Base-by-base conservation (phyloP, 1,284 basidiomycete genomes). In the Pseudozyma pruni region DNA sequence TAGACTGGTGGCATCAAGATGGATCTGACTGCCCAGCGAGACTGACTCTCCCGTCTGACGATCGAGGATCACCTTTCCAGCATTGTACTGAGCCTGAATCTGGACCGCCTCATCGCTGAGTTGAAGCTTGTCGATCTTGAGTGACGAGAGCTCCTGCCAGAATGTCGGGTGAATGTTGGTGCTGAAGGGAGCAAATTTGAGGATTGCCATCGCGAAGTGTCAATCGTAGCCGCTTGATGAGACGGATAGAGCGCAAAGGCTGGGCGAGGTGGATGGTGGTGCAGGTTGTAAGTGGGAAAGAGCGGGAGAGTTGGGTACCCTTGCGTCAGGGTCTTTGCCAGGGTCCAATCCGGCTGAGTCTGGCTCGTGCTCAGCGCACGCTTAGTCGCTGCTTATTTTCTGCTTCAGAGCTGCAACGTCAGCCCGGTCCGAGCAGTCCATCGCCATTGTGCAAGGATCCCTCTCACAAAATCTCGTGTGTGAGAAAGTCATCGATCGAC, bases 121-220 rank as follows among this genome's bases (percentile, higher is more conserved):
- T 66, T 89, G 89, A 42, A 95, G 88, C 27, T 91, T 89, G 82
- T 98, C 92, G 72, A 98, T 90, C 86, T 98, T 98, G 83, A 94
- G 85, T 23, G 88, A 85, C 0, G 93, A 91, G 37, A 98, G 89
- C 48, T 90, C 88, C 68, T 96, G 91, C 95, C 95, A 98, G 83
- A 98, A 94, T 2, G 89, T 86, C 1, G 95, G 93, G 66, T 93
- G 89, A 3, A 96, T 91, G 48, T 91, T 87, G 1, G 94, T 94
- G 8, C 89, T 86, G 72, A 97, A 89, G 0, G 93, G 93, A 27
- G 90, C 86, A 79, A 97, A 98, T 82, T 95, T 92, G 25, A 95
- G 80, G 10, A 85, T 59, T 23, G 47, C 34, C 61, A 69, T 72
- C 8, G 22, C n/a, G 35, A 20, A 17, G 9, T 17, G n/a, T 22